phyloP scores from a whole-genome alignment of 495 filamentous ascomycete genomes.

The Achaetomiella virescens region DNA sequence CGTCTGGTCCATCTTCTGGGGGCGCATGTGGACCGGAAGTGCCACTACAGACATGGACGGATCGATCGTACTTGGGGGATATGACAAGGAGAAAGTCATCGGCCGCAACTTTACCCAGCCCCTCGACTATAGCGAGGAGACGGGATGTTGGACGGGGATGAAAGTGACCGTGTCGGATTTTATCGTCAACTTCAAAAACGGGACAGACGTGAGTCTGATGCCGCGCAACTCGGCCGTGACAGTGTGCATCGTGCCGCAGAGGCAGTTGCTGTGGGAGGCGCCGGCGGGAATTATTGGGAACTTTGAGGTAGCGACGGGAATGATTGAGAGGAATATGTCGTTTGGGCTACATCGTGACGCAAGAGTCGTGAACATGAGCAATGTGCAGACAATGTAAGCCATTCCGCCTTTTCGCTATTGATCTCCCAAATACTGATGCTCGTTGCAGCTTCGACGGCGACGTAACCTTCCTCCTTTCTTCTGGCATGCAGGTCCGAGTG shows the following conservation, averaged over 20 bases:
- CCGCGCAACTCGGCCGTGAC: conserved; percentile 26
- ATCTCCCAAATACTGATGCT: too few relatives aligned
- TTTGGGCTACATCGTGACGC: conserved; percentile 8
- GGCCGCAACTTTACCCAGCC: conserved; percentile 28
- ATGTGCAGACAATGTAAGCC: too few relatives aligned
- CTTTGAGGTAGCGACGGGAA: conserved; percentile 16
- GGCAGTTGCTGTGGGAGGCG: conserved; percentile 20
- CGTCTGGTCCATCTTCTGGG: conserved; percentile 39
- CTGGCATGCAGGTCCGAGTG: conserved; percentile 18
- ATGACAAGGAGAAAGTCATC: conserved; percentile 37
- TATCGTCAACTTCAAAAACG: conserved; percentile 15
- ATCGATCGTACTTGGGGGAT: conserved; percentile 39
- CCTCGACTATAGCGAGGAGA: conserved; percentile 14
- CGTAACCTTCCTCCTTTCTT: conserved; percentile 18
- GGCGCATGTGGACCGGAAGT: conserved; percentile 30
- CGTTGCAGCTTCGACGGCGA: conserved; percentile 18
- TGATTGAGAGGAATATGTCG: neutral
- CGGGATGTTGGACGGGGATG: conserved; percentile 30
- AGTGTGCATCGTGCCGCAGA: conserved; percentile 33
- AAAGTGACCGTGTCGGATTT: conserved; percentile 22
- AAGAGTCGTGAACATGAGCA: too few relatives aligned
- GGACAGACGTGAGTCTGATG: conserved; percentile 20
- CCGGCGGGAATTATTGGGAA: conserved; percentile 14
- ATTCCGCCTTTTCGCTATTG: too few relatives aligned
- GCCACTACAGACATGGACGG: conserved; percentile 31